phyloP scores from a whole-genome alignment of 805 yeast genomes.

The Wickerhamomyces bovis region DNA sequence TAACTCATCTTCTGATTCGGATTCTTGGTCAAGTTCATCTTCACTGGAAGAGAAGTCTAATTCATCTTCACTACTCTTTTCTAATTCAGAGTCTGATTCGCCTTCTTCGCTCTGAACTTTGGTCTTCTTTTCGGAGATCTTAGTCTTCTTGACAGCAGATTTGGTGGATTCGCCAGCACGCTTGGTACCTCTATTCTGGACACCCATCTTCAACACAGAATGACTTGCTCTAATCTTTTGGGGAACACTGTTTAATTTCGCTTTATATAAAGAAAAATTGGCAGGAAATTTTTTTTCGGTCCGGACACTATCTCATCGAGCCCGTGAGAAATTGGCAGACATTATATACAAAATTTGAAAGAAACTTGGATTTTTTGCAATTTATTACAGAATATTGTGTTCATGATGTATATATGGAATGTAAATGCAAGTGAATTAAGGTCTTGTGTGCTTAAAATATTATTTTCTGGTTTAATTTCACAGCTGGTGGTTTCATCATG shows the following conservation, averaged over 20 bases:
- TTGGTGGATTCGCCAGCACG: conserved; percentile 12
- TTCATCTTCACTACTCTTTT: conserved; percentile 14
- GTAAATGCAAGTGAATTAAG: background rate
- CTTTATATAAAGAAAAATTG: conserved; percentile 3
- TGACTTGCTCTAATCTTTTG: background rate
- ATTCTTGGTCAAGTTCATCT: conserved; percentile 26
- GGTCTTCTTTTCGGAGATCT: conserved; percentile 11
- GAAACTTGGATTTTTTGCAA: no score
- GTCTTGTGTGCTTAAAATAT: background rate
- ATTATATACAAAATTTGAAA: no score
- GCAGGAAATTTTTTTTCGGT: conserved; percentile 4
- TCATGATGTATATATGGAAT: background rate
- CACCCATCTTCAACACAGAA: conserved; percentile 12
- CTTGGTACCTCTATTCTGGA: conserved; percentile 17
- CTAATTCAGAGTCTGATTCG: conserved; percentile 7
- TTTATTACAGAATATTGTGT: background rate
- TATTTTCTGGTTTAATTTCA: background rate
- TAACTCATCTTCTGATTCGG: conserved; percentile 27
- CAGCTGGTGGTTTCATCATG: conserved; percentile 29
- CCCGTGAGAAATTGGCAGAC: conserved; percentile 1
- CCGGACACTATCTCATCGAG: conserved; percentile 6
- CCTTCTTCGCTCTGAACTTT: conserved; percentile 9
- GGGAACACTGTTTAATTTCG: background rate
- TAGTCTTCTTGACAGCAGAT: conserved; percentile 16
- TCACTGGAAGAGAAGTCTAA: conserved; percentile 18